phyloP scores from a whole-genome alignment of 2,329 filamentous ascomycete genomes.

The Aspergillus hortae region DNA sequence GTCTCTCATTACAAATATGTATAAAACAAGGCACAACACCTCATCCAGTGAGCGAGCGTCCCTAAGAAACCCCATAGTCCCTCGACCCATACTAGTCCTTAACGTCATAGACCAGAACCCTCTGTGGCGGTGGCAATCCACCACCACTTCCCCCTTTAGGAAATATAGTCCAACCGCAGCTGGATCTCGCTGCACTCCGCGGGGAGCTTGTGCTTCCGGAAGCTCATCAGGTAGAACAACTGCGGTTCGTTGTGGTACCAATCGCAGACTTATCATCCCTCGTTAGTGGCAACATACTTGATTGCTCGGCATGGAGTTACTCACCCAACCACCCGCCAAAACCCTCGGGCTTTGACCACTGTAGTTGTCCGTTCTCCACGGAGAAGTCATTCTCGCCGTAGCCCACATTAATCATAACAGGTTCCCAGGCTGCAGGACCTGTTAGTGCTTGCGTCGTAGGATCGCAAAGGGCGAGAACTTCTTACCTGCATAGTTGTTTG shows the following conservation, averaged over 20 bases:
- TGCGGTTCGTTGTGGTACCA: constrained; percentile 40
- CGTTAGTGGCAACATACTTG: constrained; percentile 5
- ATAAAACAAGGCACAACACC: background rate
- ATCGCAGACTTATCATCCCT: constrained; percentile 34
- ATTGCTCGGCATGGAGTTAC: constrained; percentile 9
- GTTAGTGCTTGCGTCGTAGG: background rate
- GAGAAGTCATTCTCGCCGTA: constrained; percentile 28
- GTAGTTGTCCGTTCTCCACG: constrained; percentile 23
- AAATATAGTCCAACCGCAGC: constrained; percentile 23
- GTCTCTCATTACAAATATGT: constrained; percentile 4
- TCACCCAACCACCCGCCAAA: constrained; percentile 41
- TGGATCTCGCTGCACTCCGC: constrained; percentile 33
- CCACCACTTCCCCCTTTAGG: constrained; percentile 14
- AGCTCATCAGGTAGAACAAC: constrained; percentile 34
- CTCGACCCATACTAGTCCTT: constrained; percentile 7
- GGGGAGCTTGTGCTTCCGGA: constrained; percentile 21
- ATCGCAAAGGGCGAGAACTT: constrained; percentile 3
- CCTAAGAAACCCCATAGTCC: background rate
- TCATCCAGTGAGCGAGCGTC: background rate
- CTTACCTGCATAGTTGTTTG: constrained; percentile 35
- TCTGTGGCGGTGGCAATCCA: background rate
- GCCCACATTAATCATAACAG: constrained; percentile 34
- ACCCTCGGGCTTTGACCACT: constrained; percentile 26
- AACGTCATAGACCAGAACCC: constrained; percentile 11
- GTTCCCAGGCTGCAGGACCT: constrained; percentile 31